Percentiles rank a stretch among this genome's conserved stretches.
phyloP scores from a whole-genome alignment of 495 filamentous ascomycete species.

The Aspergillus taichungensis region DNA sequence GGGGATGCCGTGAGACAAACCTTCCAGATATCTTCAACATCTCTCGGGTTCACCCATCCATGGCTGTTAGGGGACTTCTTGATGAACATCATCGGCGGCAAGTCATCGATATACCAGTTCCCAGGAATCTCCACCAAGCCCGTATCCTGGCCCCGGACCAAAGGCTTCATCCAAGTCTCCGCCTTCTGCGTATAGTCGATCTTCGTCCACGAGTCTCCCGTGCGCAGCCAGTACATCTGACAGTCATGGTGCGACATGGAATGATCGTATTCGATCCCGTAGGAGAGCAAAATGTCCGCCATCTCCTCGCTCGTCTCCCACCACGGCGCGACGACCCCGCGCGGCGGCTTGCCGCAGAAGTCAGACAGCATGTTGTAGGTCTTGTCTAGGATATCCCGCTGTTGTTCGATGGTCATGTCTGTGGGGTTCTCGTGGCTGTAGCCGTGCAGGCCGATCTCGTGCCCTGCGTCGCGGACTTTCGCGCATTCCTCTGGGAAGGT shows the following conservation, averaged over 20 bases:
- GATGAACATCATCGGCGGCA: slow-evolving; percentile 55
- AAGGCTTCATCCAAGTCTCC: slow-evolving; percentile 58
- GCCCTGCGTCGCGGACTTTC: slow-evolving; percentile 63
- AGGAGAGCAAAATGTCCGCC: slow-evolving; percentile 55
- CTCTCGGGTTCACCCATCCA: slow-evolving; percentile 52
- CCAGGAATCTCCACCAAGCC: slow-evolving; percentile 58
- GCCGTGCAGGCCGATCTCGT: slow-evolving; percentile 71
- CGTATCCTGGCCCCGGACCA: slow-evolving; percentile 42
- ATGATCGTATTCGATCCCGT: slow-evolving; percentile 65
- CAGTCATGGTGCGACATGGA: slow-evolving; percentile 60
- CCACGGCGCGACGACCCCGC: slow-evolving; percentile 57
- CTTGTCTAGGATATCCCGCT: slow-evolving; percentile 66
- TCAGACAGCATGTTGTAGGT: slow-evolving; percentile 63
- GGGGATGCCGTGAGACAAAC: slow-evolving; percentile 9
- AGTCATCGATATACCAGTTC: slow-evolving; percentile 61
- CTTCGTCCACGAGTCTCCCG: slow-evolving; percentile 53
- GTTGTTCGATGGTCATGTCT: slow-evolving; percentile 65
- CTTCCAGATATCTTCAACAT: slow-evolving; percentile 51
- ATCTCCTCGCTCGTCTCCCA: slow-evolving; percentile 64
- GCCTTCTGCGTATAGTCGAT: slow-evolving; percentile 54
- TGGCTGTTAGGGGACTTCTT: slow-evolving; percentile 50
- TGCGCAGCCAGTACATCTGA: slow-evolving; percentile 55
- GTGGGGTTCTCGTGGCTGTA: slow-evolving; percentile 71
- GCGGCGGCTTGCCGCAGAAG: slow-evolving; percentile 67
- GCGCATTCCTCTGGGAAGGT: slow-evolving; percentile 70